These are phyloP conservation scores for Apiospora kogelbergensis DNA, from an alignment of 2,329 filamentous ascomycete genomes.

Conservation along the genomic window DNA sequence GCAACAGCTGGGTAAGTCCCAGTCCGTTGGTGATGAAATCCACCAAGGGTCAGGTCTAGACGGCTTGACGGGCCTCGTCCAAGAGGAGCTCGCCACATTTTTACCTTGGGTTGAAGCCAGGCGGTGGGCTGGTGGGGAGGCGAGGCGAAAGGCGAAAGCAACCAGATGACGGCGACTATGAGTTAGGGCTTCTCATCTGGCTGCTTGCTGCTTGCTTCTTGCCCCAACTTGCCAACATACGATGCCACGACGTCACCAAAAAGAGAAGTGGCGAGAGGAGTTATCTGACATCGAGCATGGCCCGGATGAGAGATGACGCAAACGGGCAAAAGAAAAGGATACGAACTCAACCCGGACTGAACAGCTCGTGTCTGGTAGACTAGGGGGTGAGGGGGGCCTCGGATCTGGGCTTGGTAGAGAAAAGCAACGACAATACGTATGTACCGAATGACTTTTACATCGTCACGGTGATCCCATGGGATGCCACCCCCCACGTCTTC, in stretches of 20 bases:
- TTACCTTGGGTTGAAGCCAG: neutral
- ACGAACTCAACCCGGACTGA: neutral
- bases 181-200: neutral
- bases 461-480: neutral
- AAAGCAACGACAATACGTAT: neutral
- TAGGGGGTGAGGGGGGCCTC: neutral
- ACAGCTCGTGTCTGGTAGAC: neutral
- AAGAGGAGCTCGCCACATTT: neutral
- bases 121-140: neutral
- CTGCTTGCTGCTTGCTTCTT: constrained; percentile 5
- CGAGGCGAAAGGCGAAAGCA: neutral
- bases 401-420: neutral
- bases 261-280: neutral
- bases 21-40: neutral
- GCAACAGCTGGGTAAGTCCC: neutral
- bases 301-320: neutral
- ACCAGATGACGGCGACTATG: neutral
- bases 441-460: neutral
- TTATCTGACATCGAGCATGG: neutral
- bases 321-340: neutral
- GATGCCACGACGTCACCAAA: neutral
- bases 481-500: constrained; percentile 2
- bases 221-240: neutral
- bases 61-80: neutral
- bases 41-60: neutral